Base-by-base conservation (phyloP, 805 yeast genomes). In the Cyberlindnera japonica region DNA sequence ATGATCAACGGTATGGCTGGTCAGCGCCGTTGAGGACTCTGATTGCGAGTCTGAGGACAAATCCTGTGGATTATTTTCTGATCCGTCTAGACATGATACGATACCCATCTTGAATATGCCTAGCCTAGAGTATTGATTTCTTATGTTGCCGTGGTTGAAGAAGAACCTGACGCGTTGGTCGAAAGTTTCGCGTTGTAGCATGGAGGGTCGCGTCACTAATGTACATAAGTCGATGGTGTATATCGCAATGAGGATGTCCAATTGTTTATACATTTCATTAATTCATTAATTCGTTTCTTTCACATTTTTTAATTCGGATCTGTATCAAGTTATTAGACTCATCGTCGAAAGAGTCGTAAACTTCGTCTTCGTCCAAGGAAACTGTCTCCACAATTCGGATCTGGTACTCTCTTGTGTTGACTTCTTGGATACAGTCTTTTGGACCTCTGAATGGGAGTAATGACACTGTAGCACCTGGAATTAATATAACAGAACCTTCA, bases 341-440 rank as follows among this genome's bases (percentile, higher is more conserved):
- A 19, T 35, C 30, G 12, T 15, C 37, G 19, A 35, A 12, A 3
- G 37, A 35, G 32, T 35, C 37, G n/a, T 35, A 24, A 14, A 35
- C 12, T 19, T 28, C 31, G 11, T 28, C 29, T n/a, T n/a, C n/a
- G 15, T 26, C 19, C 10, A 17, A 4, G 13, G 20, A 12, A 25
- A 13, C 12, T 25, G 12, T 12, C 15, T 15, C 28, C n/a, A 5
- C 6, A 10, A 25, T 25, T 15, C 6, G 15, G n/a, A 13, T 35
- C 17, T 25, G 29, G 11, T 26, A 17, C 14, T 25, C n/a, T 4
- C 6, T 17, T 19, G 12, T 30, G 21, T 11, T 30, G 8, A 23
- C 6, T 18, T 22, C 6, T 11, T 7, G 19, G 7, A n/a, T 18
- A 6, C 11, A 15, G 12, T 6, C 6, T 25, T 6, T 25, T 25